Evolutionary conservation across 306 rosid genomes (phyloP).

Genomic region (Glycine latifolia): DNA sequence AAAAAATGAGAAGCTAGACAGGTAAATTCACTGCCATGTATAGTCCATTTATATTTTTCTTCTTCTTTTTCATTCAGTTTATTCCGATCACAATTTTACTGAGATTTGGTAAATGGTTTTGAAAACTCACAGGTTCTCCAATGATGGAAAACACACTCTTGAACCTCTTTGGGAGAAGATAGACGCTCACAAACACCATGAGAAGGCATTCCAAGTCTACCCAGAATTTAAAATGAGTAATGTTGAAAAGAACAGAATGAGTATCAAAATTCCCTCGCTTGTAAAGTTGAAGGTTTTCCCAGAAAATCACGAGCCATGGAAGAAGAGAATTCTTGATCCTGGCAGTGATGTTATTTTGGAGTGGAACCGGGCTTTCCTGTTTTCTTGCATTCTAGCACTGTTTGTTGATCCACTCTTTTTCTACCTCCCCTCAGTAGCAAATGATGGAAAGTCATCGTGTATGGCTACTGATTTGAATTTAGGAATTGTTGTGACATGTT

Average conservation of each 20-base stretch:
- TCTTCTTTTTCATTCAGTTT: background rate
- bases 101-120: slow-evolving; percentile 43
- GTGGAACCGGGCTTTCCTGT: slow-evolving; percentile 80
- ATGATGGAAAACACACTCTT: slow-evolving; percentile 54
- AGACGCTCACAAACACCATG: slow-evolving; percentile 43
- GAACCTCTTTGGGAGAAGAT: slow-evolving; percentile 50
- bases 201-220: slow-evolving; percentile 55
- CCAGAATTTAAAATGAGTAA: slow-evolving; percentile 46
- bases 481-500: slow-evolving; percentile 75
- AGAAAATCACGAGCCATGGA: slow-evolving; percentile 56
- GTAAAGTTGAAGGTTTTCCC: slow-evolving; percentile 63
- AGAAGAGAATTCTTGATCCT: slow-evolving; percentile 79
- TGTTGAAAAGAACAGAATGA: slow-evolving; percentile 48
- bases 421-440: slow-evolving; percentile 72
- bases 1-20: slow-evolving; percentile 66
- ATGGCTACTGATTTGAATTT: slow-evolving; percentile 76
- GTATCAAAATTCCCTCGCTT: slow-evolving; percentile 40
- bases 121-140: slow-evolving; percentile 59
- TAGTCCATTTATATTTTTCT: background rate
- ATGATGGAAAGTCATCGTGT: slow-evolving; percentile 58
- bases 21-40: slow-evolving; percentile 50
- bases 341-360: slow-evolving; percentile 74
- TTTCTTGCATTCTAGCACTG: slow-evolving; percentile 73
- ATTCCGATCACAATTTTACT: background rate
- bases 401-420: slow-evolving; percentile 92